phyloP scores from a whole-genome alignment of 1,139 yeast genomes.

The Saccharomyces hybrid region DNA sequence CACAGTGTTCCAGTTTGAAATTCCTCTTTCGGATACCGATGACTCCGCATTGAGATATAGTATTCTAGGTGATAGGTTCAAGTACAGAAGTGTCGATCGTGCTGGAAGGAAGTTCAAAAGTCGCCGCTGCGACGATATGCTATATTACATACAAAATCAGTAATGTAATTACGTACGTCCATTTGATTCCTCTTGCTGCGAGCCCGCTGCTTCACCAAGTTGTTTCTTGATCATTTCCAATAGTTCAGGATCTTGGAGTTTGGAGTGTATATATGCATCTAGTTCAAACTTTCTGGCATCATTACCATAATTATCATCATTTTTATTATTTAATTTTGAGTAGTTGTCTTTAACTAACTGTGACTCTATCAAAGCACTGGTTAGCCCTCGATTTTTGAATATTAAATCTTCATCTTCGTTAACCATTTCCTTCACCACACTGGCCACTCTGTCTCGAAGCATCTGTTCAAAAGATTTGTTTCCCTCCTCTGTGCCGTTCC shows the following conservation, averaged over 20 bases:
- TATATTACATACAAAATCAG: constrained; percentile 19
- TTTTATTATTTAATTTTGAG: constrained; percentile 15
- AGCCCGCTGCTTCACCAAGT: constrained; percentile 4
- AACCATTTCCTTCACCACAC: constrained; percentile 23
- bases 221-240: constrained; percentile 10
- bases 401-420: constrained; percentile 24
- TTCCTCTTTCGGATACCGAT: constrained; percentile 33
- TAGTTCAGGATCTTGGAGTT: constrained; percentile 18
- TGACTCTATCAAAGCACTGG: constrained; percentile 29
- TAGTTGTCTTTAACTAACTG: constrained; percentile 26
- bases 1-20: constrained; percentile 48
- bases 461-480: constrained; percentile 15
- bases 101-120: constrained; percentile 81
- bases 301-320: constrained; percentile 15
- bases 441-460: constrained; percentile 17
- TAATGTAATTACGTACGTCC: neutral
- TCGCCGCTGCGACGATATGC: constrained; percentile 58
- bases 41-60: constrained; percentile 45
- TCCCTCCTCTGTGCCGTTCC: constrained; percentile 1
- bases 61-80: constrained; percentile 72
- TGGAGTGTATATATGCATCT: constrained; percentile 11
- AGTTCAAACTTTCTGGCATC: constrained; percentile 12
- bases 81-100: constrained; percentile 70
- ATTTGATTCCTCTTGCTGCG: neutral
- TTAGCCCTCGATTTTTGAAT: constrained; percentile 30